phyloP scores from a whole-genome alignment of 441 rosid species.

The Macaranga tanarius region DNA sequence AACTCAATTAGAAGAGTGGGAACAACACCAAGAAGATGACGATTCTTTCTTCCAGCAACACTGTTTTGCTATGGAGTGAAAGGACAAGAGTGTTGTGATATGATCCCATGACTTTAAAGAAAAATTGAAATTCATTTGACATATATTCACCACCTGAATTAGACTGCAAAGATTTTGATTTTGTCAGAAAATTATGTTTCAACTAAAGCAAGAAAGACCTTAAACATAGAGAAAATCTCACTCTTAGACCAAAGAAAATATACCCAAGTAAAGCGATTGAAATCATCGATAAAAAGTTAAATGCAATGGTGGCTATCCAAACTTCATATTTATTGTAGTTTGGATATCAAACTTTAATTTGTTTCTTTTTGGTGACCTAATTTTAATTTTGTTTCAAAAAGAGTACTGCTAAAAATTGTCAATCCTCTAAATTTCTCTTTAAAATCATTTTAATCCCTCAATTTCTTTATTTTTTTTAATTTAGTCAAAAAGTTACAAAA shows the following conservation, averaged over 20 bases:
- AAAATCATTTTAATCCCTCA: too few species aligned
- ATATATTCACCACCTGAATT: too few species aligned
- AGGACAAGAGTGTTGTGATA: not conserved
- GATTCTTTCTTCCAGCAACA: conserved; percentile 10
- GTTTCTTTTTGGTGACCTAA: too few species aligned
- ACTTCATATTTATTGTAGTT: too few species aligned
- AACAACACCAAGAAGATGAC: conserved; percentile 9
- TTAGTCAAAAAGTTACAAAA: too few species aligned
- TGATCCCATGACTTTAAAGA: not conserved
- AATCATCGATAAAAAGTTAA: too few species aligned
- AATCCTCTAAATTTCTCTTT: too few species aligned
- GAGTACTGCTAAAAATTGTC: too few species aligned
- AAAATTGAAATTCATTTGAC: not conserved
- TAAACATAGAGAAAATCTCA: conserved; percentile 7
- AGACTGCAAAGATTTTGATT: not conserved
- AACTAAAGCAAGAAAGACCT: not conserved
- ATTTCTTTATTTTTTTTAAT: too few species aligned
- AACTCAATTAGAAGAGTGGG: not conserved
- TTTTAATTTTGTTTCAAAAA: too few species aligned
- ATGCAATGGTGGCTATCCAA: too few species aligned
- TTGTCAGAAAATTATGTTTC: not conserved
- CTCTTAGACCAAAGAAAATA: conserved; percentile 11
- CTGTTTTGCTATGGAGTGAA: conserved; percentile 18
- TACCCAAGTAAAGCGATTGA: not conserved
- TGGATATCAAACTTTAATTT: too few species aligned